Percentiles rank a stretch among this genome's conserved stretches.
These are phyloP conservation scores for Populus hybrid DNA, from an alignment of 441 rosid genomes.

Conservation along the genomic window DNA sequence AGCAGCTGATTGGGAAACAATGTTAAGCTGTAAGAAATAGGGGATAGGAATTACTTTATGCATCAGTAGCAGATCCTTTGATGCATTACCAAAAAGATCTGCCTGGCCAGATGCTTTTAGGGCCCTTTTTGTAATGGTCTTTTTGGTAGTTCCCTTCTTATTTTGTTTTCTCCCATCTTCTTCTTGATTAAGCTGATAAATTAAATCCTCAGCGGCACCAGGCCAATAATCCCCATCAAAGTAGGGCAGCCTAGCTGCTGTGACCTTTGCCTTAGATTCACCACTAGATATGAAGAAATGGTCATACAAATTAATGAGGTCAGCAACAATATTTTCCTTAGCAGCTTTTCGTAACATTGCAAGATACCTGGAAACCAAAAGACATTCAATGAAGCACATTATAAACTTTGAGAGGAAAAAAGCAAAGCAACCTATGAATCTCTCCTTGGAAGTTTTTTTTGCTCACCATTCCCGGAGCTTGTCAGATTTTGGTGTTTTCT, in stretches of 20 bases:
- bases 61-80: constrained; percentile 96
- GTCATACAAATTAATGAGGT: constrained; percentile 85
- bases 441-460: background rate
- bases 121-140: constrained; percentile 91
- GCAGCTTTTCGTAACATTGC: constrained; percentile 88
- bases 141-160: constrained; percentile 84
- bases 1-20: background rate
- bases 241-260: constrained; percentile 98
- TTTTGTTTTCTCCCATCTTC: constrained; percentile 95
- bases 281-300: constrained; percentile 86
- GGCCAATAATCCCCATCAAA: constrained; percentile 99
- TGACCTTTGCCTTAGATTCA: constrained; percentile 90
- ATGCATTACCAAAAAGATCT: constrained; percentile 92
- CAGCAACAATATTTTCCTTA: constrained; percentile 85
- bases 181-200: constrained; percentile 92
- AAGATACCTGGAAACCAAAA: constrained; percentile 63
- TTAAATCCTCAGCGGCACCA: constrained; percentile 98
- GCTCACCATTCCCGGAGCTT: constrained; percentile 97
- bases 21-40: constrained; percentile 8
- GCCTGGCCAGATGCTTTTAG: constrained; percentile 97
- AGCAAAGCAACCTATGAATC: background rate
- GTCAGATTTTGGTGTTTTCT: constrained; percentile 99
- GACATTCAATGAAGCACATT: constrained; percentile 8
- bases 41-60: constrained; percentile 63
- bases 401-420: constrained; percentile 7